phyloP scores from a whole-genome alignment of 1,284 basidiomycete species.

The Heterobasidion irregulare region DNA sequence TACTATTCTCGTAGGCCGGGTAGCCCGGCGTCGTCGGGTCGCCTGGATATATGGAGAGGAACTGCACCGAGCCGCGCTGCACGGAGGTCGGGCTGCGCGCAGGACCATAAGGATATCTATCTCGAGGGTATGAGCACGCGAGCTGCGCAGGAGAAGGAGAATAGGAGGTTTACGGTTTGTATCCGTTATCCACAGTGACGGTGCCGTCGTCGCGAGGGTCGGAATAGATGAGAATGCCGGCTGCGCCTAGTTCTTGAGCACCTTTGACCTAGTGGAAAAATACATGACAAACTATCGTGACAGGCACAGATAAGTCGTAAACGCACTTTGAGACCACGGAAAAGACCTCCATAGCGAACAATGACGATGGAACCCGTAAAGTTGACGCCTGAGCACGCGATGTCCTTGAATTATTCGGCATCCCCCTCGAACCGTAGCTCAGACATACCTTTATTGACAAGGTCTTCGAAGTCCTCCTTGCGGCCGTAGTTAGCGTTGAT shows the following conservation, averaged over 20 bases:
- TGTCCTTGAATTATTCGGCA: neutral
- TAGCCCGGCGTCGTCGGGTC: conserved; percentile 84
- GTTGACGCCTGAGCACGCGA: conserved; percentile 44
- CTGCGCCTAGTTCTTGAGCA: conserved; percentile 79
- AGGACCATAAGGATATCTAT: conserved; percentile 73
- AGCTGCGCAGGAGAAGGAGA: neutral
- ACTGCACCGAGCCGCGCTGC: conserved; percentile 86
- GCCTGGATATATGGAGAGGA: conserved; percentile 72
- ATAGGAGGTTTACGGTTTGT: conserved; percentile 33
- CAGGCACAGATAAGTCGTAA: neutral
- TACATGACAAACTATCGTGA: neutral
- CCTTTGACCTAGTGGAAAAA: conserved; percentile 50
- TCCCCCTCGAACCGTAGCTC: neutral
- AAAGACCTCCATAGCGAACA: conserved; percentile 72
- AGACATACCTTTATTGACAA: conserved; percentile 24
- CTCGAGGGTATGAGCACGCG: conserved; percentile 1
- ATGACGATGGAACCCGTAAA: conserved; percentile 81
- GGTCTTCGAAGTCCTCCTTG: conserved; percentile 42
- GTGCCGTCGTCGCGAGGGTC: conserved; percentile 87
- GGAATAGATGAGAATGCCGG: conserved; percentile 72
- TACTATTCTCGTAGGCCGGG: conserved; percentile 82
- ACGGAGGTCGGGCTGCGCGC: conserved; percentile 81
- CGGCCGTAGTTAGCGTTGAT: conserved; percentile 81
- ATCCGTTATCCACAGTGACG: conserved; percentile 75
- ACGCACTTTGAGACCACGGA: conserved; percentile 77